Evolutionary conservation across 2,329 filamentous ascomycete genomes (phyloP).

Genomic region (Sclerotinia borealis): DNA sequence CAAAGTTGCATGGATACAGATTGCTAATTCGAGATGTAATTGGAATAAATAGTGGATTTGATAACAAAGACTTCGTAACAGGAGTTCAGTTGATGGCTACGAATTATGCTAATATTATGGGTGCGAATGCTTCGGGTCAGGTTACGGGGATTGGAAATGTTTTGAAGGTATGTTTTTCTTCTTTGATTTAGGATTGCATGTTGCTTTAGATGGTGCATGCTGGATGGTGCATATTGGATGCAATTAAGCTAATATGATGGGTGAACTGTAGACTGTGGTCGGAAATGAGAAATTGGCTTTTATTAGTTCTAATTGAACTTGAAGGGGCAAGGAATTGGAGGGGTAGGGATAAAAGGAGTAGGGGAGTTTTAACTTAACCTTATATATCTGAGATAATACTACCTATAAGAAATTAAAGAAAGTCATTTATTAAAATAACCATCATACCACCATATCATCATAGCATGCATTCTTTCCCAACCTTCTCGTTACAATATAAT

Average conservation of each 20-base stretch:
- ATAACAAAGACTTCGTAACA: conserved; percentile 46
- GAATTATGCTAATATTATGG: conserved; percentile 47
- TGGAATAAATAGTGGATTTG: conserved; percentile 46
- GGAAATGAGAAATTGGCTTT: conserved; percentile 26
- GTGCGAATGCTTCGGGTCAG: conserved; percentile 42
- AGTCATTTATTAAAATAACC: no score
- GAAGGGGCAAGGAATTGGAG: no score
- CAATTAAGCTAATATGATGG: conserved; percentile 9
- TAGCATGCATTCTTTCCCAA: no score
- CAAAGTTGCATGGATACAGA: no score
- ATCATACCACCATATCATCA: no score
- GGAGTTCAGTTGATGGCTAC: conserved; percentile 52
- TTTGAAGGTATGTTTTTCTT: conserved; percentile 31
- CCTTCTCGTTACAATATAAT: no score
- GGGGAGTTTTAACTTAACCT: neutral
- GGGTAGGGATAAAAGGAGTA: neutral
- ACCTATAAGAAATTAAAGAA: no score
- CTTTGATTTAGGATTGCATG: neutral
- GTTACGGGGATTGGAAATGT: conserved; percentile 47
- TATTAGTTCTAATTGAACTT: conserved; percentile 13
- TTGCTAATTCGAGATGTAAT: neutral
- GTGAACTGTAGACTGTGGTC: conserved; percentile 24
- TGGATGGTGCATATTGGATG: no score
- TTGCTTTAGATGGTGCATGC: no score
- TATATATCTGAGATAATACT: no score